These are phyloP conservation scores for Cercospora berteroae DNA, from an alignment of 2,329 filamentous ascomycete genomes.

Conservation along the genomic window DNA sequence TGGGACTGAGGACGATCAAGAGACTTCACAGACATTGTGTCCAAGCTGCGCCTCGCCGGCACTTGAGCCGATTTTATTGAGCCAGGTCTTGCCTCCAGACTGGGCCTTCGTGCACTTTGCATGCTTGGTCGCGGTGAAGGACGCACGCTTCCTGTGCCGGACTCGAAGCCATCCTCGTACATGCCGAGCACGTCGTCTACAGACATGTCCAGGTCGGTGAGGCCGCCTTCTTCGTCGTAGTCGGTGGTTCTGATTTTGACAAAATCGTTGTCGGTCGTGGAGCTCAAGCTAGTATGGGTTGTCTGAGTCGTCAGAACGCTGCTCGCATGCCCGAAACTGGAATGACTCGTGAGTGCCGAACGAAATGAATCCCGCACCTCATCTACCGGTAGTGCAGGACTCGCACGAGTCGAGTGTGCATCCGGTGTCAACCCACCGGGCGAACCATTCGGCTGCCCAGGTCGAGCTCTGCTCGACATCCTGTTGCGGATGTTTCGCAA, in stretches of 20 bases:
- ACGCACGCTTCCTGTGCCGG: slow-evolving; percentile 28
- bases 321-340: slow-evolving; percentile 56
- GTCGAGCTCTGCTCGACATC: slow-evolving; percentile 18
- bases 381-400: slow-evolving; percentile 17
- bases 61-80: slow-evolving; percentile 25
- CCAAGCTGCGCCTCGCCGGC: slow-evolving; percentile 21
- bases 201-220: slow-evolving; percentile 50
- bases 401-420: slow-evolving; percentile 6
- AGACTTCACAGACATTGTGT: slow-evolving; percentile 22
- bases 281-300: slow-evolving; percentile 77
- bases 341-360: slow-evolving; percentile 59
- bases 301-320: slow-evolving; percentile 71
- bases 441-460: slow-evolving; percentile 5
- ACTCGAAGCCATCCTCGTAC: slow-evolving; percentile 58
- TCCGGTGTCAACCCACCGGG: slow-evolving; percentile 20
- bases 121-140: slow-evolving; percentile 26
- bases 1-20: slow-evolving; percentile 28
- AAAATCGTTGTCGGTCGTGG: slow-evolving; percentile 62
- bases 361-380: slow-evolving; percentile 58
- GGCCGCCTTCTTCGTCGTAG: slow-evolving; percentile 37
- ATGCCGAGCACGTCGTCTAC: slow-evolving; percentile 61
- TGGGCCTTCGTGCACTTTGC: slow-evolving; percentile 8
- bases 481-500: slow-evolving; percentile 27
- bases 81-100: slow-evolving; percentile 18
- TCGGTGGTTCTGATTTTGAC: slow-evolving; percentile 55